phyloP scores from a whole-genome alignment of 164 flowering plant species.

The Tetracentron sinense region DNA sequence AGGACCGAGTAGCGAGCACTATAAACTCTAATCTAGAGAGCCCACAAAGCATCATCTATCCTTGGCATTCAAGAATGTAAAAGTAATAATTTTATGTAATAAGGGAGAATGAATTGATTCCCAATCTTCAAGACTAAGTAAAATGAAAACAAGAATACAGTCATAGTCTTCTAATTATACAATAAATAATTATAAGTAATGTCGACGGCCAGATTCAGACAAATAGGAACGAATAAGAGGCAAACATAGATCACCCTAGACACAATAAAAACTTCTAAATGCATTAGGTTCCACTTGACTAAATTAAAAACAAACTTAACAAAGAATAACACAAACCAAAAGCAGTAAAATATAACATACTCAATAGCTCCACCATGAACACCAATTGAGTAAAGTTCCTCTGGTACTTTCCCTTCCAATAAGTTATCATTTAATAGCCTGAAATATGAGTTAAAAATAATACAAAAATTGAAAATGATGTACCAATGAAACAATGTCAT shows the following conservation, averaged over 20 bases:
- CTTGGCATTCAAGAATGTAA: no score
- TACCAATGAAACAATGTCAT: not conserved
- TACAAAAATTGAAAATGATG: no score
- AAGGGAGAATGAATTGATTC: no score
- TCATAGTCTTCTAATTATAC: no score
- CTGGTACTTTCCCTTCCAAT: slow-evolving; percentile 85
- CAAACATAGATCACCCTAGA: not conserved
- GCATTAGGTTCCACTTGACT: not conserved
- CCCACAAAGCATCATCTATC: no score
- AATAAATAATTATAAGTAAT: no score
- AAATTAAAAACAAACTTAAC: not conserved
- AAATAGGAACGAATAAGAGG: not conserved
- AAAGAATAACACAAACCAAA: not conserved
- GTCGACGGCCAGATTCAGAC: no score
- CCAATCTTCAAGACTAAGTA: no score
- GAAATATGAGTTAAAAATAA: slow-evolving; percentile 9
- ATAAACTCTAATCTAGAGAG: no score
- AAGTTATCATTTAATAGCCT: slow-evolving; percentile 78
- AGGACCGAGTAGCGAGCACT: no score
- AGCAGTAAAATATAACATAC: slow-evolving; percentile 42
- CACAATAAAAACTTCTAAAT: not conserved
- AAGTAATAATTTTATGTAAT: no score
- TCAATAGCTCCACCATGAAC: slow-evolving; percentile 95
- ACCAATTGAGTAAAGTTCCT: slow-evolving; percentile 78
- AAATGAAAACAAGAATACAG: no score